Evolutionary conservation across 1,139 yeast species (phyloP).

Genomic region (Geotrichum carabidarum): DNA sequence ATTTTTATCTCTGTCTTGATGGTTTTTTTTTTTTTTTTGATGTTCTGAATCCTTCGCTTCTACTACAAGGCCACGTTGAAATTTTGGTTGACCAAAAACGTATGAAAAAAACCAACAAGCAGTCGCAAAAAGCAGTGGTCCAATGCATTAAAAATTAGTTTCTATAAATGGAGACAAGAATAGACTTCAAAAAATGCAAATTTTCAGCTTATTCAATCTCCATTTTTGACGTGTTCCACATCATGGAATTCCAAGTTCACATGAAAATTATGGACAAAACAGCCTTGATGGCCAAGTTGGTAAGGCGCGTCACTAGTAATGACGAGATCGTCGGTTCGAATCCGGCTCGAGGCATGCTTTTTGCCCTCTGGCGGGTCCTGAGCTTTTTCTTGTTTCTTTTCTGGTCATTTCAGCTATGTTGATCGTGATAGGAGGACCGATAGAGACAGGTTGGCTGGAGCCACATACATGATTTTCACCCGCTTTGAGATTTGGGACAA

Average conservation of each 20-base stretch:
- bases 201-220: too few species aligned
- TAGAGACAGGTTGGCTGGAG: too few species aligned
- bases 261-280: neutral
- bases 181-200: neutral
- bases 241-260: neutral
- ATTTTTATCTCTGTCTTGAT: too few species aligned
- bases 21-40: too few species aligned
- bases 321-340: slow-evolving; percentile 87
- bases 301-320: slow-evolving; percentile 90
- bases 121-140: neutral
- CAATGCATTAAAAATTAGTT: neutral
- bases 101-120: neutral
- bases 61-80: too few species aligned
- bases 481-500: too few species aligned
- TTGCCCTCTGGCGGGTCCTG: slow-evolving; percentile 18
- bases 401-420: neutral
- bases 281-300: slow-evolving; percentile 77
- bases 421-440: too few species aligned
- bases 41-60: too few species aligned
- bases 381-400: neutral
- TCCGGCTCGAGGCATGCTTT: slow-evolving; percentile 67
- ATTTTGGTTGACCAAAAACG: neutral
- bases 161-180: neutral
- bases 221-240: neutral
- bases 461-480: too few species aligned